phyloP scores from a whole-genome alignment of 2,329 filamentous ascomycete genomes.

The Dothistroma septosporum region DNA sequence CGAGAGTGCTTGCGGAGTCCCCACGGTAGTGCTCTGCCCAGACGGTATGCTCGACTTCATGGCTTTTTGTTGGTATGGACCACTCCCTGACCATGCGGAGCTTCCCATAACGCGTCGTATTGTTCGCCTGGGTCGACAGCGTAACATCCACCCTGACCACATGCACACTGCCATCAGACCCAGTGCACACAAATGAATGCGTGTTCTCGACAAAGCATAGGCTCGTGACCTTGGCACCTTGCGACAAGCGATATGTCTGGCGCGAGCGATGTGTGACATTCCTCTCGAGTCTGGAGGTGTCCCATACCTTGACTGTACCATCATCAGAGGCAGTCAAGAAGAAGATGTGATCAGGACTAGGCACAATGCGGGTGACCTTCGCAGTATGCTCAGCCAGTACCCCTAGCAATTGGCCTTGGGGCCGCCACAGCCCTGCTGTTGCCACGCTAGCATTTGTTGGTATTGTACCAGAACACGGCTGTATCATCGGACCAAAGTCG shows the following conservation, averaged over 20 bases:
- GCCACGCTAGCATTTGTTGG: slow-evolving; percentile 38
- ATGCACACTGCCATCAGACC: slow-evolving; percentile 83
- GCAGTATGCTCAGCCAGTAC: slow-evolving; percentile 84
- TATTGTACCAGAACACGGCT: slow-evolving; percentile 52
- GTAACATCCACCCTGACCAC: slow-evolving; percentile 76
- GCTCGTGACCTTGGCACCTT: slow-evolving; percentile 69
- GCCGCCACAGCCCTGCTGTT: slow-evolving; percentile 68
- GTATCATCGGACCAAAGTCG: slow-evolving; percentile 75
- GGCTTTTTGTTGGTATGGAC: slow-evolving; percentile 54
- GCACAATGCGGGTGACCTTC: slow-evolving; percentile 73
- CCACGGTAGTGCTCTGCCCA: slow-evolving; percentile 91
- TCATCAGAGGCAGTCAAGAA: slow-evolving; percentile 94
- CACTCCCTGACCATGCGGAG: slow-evolving; percentile 74
- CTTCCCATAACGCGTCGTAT: slow-evolving; percentile 69
- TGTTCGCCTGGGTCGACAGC: slow-evolving; percentile 42
- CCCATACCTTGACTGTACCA: slow-evolving; percentile 88
- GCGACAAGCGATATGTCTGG: slow-evolving; percentile 73
- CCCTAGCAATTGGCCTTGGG: slow-evolving; percentile 76
- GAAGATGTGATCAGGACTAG: slow-evolving; percentile 87
- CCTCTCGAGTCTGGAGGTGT: slow-evolving; percentile 80
- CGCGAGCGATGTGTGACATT: slow-evolving; percentile 82
- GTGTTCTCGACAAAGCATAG: slow-evolving; percentile 91
- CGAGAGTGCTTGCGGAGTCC: slow-evolving; percentile 73
- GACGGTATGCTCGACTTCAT: slow-evolving; percentile 67
- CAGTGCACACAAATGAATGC: slow-evolving; percentile 87